These are phyloP conservation scores for Abrus pulchellus DNA, from an alignment of 306 rosid species.

Conservation along the genomic window DNA sequence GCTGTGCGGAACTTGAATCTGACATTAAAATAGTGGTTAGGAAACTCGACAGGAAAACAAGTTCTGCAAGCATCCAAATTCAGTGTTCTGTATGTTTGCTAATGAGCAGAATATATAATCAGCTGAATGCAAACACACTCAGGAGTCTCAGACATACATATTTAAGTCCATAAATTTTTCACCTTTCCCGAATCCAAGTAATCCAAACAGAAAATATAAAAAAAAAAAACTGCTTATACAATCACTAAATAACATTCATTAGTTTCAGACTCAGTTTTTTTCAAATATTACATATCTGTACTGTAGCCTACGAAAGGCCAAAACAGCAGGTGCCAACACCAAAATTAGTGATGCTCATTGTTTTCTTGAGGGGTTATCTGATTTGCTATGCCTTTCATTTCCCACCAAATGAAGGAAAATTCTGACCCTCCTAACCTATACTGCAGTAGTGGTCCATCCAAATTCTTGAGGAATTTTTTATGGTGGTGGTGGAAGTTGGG, in stretches of 20 bases:
- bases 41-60: slow-evolving; percentile 16
- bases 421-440: background rate
- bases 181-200: background rate
- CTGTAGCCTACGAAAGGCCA: slow-evolving; percentile 13
- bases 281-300: slow-evolving; percentile 10
- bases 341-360: background rate
- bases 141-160: background rate
- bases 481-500: background rate
- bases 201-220: background rate
- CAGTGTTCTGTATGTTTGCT: slow-evolving; percentile 9
- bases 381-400: slow-evolving; percentile 2
- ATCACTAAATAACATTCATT: slow-evolving; percentile 12
- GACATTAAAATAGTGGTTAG: slow-evolving; percentile 47
- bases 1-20: slow-evolving; percentile 62
- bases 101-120: slow-evolving; percentile 1
- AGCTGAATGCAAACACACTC: slow-evolving; percentile 10
- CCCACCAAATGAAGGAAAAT: slow-evolving; percentile 6
- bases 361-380: slow-evolving; percentile 1
- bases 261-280: background rate
- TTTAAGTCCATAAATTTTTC: background rate
- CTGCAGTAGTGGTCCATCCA: background rate
- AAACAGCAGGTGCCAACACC: background rate
- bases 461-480: background rate
- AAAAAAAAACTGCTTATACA: background rate
- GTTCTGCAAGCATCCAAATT: slow-evolving; percentile 9